These are phyloP conservation scores for Phlyctochytrium bullatum DNA, from an alignment of 192 early-diverging fungal genomes.

Conservation along the genomic window DNA sequence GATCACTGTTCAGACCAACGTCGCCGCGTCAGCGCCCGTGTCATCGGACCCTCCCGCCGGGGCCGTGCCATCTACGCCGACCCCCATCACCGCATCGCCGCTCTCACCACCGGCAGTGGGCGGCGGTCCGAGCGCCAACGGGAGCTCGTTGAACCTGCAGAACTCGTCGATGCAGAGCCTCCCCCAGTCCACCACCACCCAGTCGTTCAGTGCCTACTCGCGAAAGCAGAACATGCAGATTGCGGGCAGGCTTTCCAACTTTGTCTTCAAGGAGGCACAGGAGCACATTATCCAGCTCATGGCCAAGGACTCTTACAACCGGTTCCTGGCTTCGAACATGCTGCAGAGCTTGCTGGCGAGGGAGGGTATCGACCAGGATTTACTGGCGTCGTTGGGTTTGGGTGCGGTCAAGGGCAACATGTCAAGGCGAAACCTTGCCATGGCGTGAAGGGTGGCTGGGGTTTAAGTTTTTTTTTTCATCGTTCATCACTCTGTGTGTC, in stretches of 20 bases:
- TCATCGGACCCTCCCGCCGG: no score
- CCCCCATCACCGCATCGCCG: background rate
- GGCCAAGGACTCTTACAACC: conserved; percentile 2
- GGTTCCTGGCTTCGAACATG: background rate
- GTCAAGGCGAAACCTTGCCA: background rate
- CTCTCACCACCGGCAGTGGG: background rate
- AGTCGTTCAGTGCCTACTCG: background rate
- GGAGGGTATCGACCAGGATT: background rate
- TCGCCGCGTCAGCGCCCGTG: background rate
- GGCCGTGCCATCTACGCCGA: no score
- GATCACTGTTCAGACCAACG: background rate
- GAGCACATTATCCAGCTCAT: conserved; percentile 1
- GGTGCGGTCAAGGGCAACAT: background rate
- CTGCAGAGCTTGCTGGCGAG: background rate
- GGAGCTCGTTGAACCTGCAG: background rate
- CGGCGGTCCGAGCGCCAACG: background rate
- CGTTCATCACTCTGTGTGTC: no score
- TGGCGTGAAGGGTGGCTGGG: no score
- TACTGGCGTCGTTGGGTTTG: background rate
- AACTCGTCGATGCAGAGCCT: background rate
- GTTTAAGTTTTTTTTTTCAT: no score
- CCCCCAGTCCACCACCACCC: background rate
- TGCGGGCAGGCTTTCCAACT: background rate
- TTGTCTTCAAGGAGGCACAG: conserved; percentile 3
- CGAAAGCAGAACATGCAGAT: background rate